Evolutionary conservation across 768 basidiomycete species (phyloP).

Genomic region (Amanita subjunquillea): DNA sequence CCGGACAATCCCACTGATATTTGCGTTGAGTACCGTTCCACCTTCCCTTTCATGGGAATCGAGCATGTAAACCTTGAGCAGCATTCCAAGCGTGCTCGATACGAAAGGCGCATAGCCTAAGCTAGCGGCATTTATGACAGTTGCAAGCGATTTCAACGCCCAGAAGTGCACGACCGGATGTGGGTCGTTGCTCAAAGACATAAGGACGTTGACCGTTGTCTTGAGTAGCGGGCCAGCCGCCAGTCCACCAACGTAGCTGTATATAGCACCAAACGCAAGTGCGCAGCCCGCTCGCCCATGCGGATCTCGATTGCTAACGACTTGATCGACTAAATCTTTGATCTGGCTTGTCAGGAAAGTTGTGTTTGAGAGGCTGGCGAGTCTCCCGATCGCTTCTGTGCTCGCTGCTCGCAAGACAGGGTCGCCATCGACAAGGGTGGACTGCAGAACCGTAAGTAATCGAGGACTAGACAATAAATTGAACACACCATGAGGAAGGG

Average conservation of each 20-base stretch:
- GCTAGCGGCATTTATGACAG: slow-evolving; percentile 87
- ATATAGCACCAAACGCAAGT: slow-evolving; percentile 85
- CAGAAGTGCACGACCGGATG: slow-evolving; percentile 96
- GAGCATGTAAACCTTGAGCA: slow-evolving; percentile 81
- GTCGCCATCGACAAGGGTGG: slow-evolving; percentile 75
- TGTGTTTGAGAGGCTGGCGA: slow-evolving; percentile 76
- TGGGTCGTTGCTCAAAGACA: slow-evolving; percentile 92
- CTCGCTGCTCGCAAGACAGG: slow-evolving; percentile 63
- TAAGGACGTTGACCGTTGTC: slow-evolving; percentile 89
- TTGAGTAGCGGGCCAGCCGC: slow-evolving; percentile 91
- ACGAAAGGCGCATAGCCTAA: slow-evolving; percentile 87
- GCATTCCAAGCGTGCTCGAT: slow-evolving; percentile 77
- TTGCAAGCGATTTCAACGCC: slow-evolving; percentile 76
- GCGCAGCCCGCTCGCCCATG: slow-evolving; percentile 90
- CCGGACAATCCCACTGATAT: slow-evolving; percentile 86
- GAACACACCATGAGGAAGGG: slow-evolving; percentile 67
- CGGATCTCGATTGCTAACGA: slow-evolving; percentile 91
- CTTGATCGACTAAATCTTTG: slow-evolving; percentile 85
- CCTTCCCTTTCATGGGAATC: slow-evolving; percentile 93
- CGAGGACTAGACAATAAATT: not conserved
- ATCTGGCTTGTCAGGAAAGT: slow-evolving; percentile 79
- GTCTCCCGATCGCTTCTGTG: slow-evolving; percentile 82
- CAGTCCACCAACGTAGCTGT: slow-evolving; percentile 86
- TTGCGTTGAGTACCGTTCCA: slow-evolving; percentile 71
- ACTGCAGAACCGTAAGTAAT: slow-evolving; percentile 28